Evolutionary conservation across 106 monocot genomes (phyloP), one percentile per base, ranked within the genome.

Genomic region (Dendrobium chrysotoxum): DNA sequence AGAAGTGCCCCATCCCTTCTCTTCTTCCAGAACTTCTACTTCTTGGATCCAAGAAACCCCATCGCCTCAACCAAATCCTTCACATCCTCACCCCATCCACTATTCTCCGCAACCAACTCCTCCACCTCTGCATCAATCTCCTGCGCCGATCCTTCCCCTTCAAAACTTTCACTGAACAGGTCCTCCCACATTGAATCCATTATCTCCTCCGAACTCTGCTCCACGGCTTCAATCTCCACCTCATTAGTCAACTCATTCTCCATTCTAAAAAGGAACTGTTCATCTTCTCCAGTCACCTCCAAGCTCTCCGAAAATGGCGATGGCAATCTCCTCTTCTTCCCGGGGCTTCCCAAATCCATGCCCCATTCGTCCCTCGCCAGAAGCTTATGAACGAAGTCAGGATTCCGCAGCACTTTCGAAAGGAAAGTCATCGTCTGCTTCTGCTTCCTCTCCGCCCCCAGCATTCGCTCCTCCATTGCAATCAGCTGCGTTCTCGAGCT

Each of bases 351-450:
- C 23, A 81, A 42, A 55, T 80, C 38, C 77, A 70, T 28, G 17
- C 40, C 70, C 40, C 79, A 64, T 53, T 79, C 61, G 15, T 68
- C 50, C 4, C 73, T 11, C 12, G 39, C 26, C 1, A 81, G 11
- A 11, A 89, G 35, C 61, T 85, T 77, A n/a, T 84, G 75, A 23
- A 87, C 18, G 68, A 89, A 81, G 1, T 15, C 35, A 0, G 89
- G 92, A 79, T 80, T 89, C 38, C 46, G 75, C 25, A 89, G 18
- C 11, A 87, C 79, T 47, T 85, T 85, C 1, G 79, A 79, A 13
- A 92, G 54, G 87, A 92, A 92, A 0, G 79, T 53, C 85, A 89
- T 83, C 45, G 77, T 85, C 78, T 85, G 89, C 80, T 76, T 50
- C 77, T 87, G 89, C 78, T 82, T 80, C 83, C 67, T 67, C 82